Evolutionary conservation across 225 moss, liverwort and hornwort genomes (phyloP).

Genomic region (Antitrichia curtipendula): DNA sequence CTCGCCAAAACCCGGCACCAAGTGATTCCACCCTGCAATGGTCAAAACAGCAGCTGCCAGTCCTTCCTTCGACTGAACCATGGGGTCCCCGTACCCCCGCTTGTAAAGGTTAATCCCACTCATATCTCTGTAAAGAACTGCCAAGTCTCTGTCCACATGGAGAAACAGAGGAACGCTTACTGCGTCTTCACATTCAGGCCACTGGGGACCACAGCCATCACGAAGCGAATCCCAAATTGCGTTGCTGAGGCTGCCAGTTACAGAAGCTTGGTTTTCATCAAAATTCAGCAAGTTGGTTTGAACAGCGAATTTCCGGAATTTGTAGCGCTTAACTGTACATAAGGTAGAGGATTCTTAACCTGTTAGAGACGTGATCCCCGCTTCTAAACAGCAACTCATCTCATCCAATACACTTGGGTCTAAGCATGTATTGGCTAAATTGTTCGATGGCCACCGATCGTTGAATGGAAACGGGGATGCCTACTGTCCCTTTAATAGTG

Average conservation of each 20-base stretch:
- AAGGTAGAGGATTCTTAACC: neutral
- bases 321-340: neutral
- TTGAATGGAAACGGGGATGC: neutral
- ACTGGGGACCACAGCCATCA: conserved; percentile 39
- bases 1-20: conserved; percentile 41
- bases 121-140: conserved; percentile 65
- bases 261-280: conserved; percentile 23
- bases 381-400: neutral
- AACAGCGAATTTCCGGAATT: conserved; percentile 52
- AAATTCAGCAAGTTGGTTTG: conserved; percentile 44
- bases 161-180: conserved; percentile 56
- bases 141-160: conserved; percentile 41
- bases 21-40: conserved; percentile 75
- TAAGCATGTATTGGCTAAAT: neutral
- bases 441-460: neutral
- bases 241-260: conserved; percentile 44
- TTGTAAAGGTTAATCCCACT: conserved; percentile 62
- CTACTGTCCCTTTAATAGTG: neutral
- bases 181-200: conserved; percentile 28
- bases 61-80: conserved; percentile 54
- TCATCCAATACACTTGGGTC: neutral
- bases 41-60: conserved; percentile 77
- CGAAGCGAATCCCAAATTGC: conserved; percentile 68
- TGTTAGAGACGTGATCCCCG: neutral
- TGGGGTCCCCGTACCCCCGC: conserved; percentile 52